A percentile compares a stretch with the other conserved stretches of the same genome.
Evolutionary conservation across 2,329 filamentous ascomycete genomes (phyloP).

Genomic region (Lecanosticta acicola): DNA sequence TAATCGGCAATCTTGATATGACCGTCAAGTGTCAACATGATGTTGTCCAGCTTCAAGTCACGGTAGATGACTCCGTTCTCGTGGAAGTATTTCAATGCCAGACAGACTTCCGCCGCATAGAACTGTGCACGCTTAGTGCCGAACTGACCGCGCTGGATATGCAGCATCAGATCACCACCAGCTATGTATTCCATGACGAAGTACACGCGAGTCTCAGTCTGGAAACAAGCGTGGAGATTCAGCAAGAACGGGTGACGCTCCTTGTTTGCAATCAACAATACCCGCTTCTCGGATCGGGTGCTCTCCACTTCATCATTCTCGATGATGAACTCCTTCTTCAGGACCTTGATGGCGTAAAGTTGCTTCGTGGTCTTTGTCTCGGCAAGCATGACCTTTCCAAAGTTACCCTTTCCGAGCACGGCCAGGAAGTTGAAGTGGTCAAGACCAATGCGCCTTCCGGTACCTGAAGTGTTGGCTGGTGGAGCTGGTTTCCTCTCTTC

Average conservation of each 20-base stretch:
- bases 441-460: slow-evolving; percentile 79
- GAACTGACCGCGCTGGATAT: slow-evolving; percentile 95
- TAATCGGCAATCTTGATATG: slow-evolving; percentile 99
- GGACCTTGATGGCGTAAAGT: slow-evolving; percentile 94
- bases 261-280: slow-evolving; percentile 94
- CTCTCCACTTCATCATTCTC: slow-evolving; percentile 99
- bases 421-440: slow-evolving; percentile 99
- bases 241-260: slow-evolving; percentile 94
- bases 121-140: slow-evolving; percentile 95
- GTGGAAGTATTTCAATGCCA: slow-evolving; percentile 98
- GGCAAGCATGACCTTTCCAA: slow-evolving; percentile 98
- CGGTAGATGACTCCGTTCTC: slow-evolving; percentile 98
- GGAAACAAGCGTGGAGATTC: slow-evolving; percentile 95
- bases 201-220: slow-evolving; percentile 96
- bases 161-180: slow-evolving; percentile 96
- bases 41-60: slow-evolving; percentile 77
- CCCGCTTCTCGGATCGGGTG: slow-evolving; percentile 93
- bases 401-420: slow-evolving; percentile 97
- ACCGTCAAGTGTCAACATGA: slow-evolving; percentile 86
- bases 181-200: slow-evolving; percentile 99
- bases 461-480: slow-evolving; percentile 62
- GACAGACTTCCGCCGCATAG: slow-evolving; percentile 93
- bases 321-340: slow-evolving; percentile 99
- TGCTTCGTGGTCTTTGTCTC: slow-evolving; percentile 91
- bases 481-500: slow-evolving; percentile 56